Evolutionary conservation across 179 eudicot genomes (phyloP).

Genomic region (Spinacia oleracea): DNA sequence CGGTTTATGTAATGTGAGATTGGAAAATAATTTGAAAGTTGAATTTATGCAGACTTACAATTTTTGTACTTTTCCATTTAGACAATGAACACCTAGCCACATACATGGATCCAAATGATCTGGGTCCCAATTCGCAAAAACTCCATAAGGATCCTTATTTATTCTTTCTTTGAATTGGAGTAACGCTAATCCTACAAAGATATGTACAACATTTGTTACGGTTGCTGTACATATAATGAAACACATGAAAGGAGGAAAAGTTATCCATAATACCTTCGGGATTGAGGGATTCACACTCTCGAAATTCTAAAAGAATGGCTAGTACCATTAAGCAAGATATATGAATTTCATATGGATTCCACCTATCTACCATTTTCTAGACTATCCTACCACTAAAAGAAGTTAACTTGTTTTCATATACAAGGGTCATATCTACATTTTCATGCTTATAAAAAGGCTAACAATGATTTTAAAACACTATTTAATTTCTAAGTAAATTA

Average conservation of each 20-base stretch:
- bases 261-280: conserved; percentile 57
- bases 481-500: too few species aligned
- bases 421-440: not conserved
- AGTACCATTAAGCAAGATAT: conserved; percentile 51
- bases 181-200: conserved; percentile 66
- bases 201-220: too few species aligned
- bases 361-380: conserved; percentile 74
- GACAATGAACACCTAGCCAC: conserved; percentile 81
- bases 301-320: conserved; percentile 53
- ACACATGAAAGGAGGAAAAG: not conserved
- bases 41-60: conserved; percentile 55
- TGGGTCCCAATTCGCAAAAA: conserved; percentile 63
- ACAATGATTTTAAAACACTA: not conserved
- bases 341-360: conserved; percentile 53
- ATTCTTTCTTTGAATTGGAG: conserved; percentile 67
- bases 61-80: conserved; percentile 64
- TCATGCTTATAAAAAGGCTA: not conserved
- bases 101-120: conserved; percentile 61
- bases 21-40: too few species aligned
- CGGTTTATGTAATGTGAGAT: too few species aligned
- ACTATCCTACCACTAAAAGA: conserved; percentile 30
- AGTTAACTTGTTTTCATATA: too few species aligned
- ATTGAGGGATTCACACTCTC: conserved; percentile 68
- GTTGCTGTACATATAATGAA: conserved; percentile 15
- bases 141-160: conserved; percentile 65